phyloP scores from a whole-genome alignment of 2,329 filamentous ascomycete genomes.

The Xylariaceae sp. region DNA sequence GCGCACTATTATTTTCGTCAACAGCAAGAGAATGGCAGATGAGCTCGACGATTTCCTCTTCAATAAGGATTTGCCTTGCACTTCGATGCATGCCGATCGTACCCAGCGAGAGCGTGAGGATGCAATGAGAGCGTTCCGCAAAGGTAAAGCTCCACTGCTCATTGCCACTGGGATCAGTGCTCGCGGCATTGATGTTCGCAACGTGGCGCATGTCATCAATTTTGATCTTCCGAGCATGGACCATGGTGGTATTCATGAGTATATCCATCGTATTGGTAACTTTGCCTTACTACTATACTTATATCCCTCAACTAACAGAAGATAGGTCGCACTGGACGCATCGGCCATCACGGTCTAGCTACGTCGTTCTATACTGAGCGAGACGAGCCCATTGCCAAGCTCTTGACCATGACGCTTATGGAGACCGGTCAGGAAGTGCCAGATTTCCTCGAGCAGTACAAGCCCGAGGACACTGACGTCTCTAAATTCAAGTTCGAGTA shows the following conservation, averaged over 20 bases:
- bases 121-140: slow-evolving; percentile 83
- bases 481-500: slow-evolving; percentile 60
- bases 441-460: slow-evolving; percentile 74
- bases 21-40: slow-evolving; percentile 78
- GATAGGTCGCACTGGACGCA: slow-evolving; percentile 86
- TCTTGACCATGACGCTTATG: slow-evolving; percentile 79
- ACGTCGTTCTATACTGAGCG: slow-evolving; percentile 87
- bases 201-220: slow-evolving; percentile 92
- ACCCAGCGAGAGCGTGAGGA: slow-evolving; percentile 93
- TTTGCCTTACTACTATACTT: slow-evolving; percentile 4
- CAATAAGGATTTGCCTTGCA: slow-evolving; percentile 79
- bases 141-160: slow-evolving; percentile 76
- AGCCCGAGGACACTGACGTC: slow-evolving; percentile 60
- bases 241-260: slow-evolving; percentile 91
- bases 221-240: slow-evolving; percentile 78
- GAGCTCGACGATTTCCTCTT: slow-evolving; percentile 86
- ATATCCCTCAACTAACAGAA: slow-evolving; percentile 18
- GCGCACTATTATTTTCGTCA: slow-evolving; percentile 90
- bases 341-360: slow-evolving; percentile 84
- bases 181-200: slow-evolving; percentile 86
- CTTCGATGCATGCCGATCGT: slow-evolving; percentile 86
- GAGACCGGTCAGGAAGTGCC: slow-evolving; percentile 82
- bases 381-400: slow-evolving; percentile 73
- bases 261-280: slow-evolving; percentile 90
- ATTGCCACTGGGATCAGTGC: slow-evolving; percentile 86